These are phyloP conservation scores for Kwoniella shivajii DNA, from an alignment of 1,284 basidiomycete genomes.

Conservation along the genomic window DNA sequence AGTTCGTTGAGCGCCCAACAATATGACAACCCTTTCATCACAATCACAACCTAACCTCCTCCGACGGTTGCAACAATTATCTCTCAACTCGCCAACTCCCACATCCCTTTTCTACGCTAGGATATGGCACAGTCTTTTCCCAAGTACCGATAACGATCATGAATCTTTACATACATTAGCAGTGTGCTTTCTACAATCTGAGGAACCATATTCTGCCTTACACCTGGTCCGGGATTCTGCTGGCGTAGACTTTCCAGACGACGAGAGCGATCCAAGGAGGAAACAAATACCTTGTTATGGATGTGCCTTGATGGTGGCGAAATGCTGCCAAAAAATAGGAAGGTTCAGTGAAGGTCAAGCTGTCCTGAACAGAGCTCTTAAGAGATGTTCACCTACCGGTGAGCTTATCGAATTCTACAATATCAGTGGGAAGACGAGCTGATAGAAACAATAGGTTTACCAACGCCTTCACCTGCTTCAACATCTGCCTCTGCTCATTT, in stretches of 20 bases:
- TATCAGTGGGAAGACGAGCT: neutral
- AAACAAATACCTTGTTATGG: slow-evolving; percentile 60
- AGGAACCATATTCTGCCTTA: slow-evolving; percentile 75
- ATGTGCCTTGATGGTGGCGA: slow-evolving; percentile 76
- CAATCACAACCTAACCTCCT: slow-evolving; percentile 36
- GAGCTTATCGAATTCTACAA: slow-evolving; percentile 12
- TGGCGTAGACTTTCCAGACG: slow-evolving; percentile 52
- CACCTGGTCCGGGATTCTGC: slow-evolving; percentile 62
- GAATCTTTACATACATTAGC: slow-evolving; percentile 83
- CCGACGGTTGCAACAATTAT: slow-evolving; percentile 39
- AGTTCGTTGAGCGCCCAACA: slow-evolving; percentile 1
- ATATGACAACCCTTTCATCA: slow-evolving; percentile 18
- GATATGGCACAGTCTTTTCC: slow-evolving; percentile 41
- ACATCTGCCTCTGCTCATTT: slow-evolving; percentile 37
- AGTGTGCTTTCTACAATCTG: slow-evolving; percentile 69
- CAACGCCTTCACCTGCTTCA: slow-evolving; percentile 28
- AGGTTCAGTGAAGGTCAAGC: slow-evolving; percentile 55
- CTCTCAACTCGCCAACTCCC: slow-evolving; percentile 32
- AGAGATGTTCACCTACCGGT: slow-evolving; percentile 36
- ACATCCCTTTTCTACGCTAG: slow-evolving; percentile 50
- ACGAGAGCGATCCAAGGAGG: slow-evolving; percentile 37
- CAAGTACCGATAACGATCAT: slow-evolving; percentile 60
- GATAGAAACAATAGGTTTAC: slow-evolving; percentile 24
- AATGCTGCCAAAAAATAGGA: slow-evolving; percentile 71
- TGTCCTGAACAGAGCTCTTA: slow-evolving; percentile 43